A percentile compares a stretch with the other conserved stretches of the same genome.
Conservation (phyloP, 345 rosid species). For the Moringa oleifera region DNA sequence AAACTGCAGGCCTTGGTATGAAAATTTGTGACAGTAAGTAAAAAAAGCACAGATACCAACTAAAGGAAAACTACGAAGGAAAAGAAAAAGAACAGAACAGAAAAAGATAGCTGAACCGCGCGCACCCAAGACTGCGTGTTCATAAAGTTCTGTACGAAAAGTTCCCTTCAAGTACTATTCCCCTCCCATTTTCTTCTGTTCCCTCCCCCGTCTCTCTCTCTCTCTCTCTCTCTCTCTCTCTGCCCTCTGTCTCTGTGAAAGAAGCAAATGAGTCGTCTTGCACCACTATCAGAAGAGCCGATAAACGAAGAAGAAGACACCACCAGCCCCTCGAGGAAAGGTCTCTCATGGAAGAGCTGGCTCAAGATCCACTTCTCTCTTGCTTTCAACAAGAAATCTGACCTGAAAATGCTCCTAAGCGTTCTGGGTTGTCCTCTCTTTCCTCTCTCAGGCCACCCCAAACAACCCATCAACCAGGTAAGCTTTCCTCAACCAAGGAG, state of each 20-base stretch:
- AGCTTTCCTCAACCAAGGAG: not conserved
- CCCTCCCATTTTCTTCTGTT: not conserved
- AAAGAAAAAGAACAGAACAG: not conserved
- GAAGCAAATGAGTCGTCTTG: slow-evolving; percentile 52
- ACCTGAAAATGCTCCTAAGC: slow-evolving; percentile 62
- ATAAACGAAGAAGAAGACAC: slow-evolving; percentile 36
- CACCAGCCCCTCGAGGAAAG: slow-evolving; percentile 21
- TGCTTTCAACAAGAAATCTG: slow-evolving; percentile 44
- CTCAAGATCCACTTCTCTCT: slow-evolving; percentile 52
- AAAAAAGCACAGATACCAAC: too few relatives aligned
- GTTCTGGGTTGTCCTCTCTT: slow-evolving; percentile 91
- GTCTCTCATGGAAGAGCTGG: slow-evolving; percentile 66
- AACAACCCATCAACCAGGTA: slow-evolving; percentile 47
- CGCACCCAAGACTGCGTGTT: slow-evolving; percentile 26
- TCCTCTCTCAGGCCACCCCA: slow-evolving; percentile 51
- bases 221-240: slow-evolving; percentile 8
- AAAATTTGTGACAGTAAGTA: too few relatives aligned
- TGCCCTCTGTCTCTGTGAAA: not conserved
- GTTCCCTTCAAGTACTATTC: slow-evolving; percentile 15
- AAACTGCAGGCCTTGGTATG: too few relatives aligned
- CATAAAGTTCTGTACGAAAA: slow-evolving; percentile 4
- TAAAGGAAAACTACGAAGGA: too few relatives aligned
- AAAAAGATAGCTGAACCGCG: not conserved
- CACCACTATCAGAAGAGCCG: slow-evolving; percentile 84
- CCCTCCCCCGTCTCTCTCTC: not conserved